Base-by-base conservation (phyloP, 2,329 filamentous ascomycete genomes). In the Microthyrium microscopicum region DNA sequence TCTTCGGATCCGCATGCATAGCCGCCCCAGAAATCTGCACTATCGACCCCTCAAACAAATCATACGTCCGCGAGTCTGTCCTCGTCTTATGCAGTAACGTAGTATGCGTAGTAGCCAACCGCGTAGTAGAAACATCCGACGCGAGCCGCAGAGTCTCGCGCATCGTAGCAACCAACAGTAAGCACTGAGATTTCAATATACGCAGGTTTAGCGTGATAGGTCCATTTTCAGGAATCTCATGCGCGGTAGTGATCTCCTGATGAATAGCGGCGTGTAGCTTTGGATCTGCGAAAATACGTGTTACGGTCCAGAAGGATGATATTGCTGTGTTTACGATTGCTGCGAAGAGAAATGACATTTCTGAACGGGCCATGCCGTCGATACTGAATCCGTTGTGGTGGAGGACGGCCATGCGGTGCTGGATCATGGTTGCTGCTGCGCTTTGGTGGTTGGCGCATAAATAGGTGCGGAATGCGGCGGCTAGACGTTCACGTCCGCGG, bases 1-100 rank as follows among this genome's bases (percentile, higher is more conserved):
- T 53, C 1, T 46, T 40, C 5, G 42, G 33, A 15, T 59, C 51
- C 2, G 47, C 41, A 37, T 66, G 62, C 11, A 62, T 54, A 4
- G 61, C 51, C 7, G 55, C 54, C 9, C 55, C 55, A 0, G 56
- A 53, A 20, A 66, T 55, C 40, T 65, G 59, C 4, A 66, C 50
- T 1, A 63, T 41, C 4, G 51, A 46, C 15, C 50, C 52, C 26
- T 58, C 58, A 32, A 54, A 54, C 13, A 66, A 48, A n/a, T 60
- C 49, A 37, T 59, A 63, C n/a, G n/a, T n/a, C n/a, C n/a, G n/a
- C n/a, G n/a, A n/a, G n/a, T n/a, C n/a, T n/a, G n/a, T n/a, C n/a
- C n/a, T n/a, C n/a, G n/a, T n/a, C 3, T 46, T 51, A 36, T 57
- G 50, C 11, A 51, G 49, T 18, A 64, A 42, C 3, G 56, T 34